These are phyloP conservation scores for Blastobotrys mokoenaii DNA, from an alignment of 805 yeast species.

Conservation along the genomic window DNA sequence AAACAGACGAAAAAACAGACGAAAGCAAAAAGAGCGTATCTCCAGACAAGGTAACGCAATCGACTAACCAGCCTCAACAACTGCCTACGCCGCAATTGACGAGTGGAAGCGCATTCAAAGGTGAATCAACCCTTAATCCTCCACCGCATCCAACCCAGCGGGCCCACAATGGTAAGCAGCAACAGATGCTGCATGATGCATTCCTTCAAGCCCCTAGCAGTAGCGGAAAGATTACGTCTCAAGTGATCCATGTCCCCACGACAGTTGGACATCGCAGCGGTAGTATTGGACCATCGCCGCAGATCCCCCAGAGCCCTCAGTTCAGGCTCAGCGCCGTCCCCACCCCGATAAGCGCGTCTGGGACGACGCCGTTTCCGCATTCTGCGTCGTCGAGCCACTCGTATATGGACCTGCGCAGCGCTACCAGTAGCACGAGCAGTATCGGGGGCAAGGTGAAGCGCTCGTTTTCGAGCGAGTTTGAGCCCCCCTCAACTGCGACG, in stretches of 20 bases:
- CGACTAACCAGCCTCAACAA: not conserved
- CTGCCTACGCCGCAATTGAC: not conserved
- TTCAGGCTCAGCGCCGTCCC: not conserved
- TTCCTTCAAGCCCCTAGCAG: constrained; percentile 4
- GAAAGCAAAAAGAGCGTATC: constrained; percentile 39
- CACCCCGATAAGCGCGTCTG: not conserved
- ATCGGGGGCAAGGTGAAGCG: not conserved
- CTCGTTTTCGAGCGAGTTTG: not conserved
- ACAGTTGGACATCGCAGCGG: not conserved
- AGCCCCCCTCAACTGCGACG: not conserved
- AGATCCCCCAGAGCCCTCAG: not conserved
- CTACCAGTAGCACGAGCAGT: not conserved
- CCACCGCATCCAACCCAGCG: constrained; percentile 2
- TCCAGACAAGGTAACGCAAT: constrained; percentile 39
- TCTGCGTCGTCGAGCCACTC: not conserved
- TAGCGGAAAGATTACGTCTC: constrained; percentile 6
- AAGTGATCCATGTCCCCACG: constrained; percentile 5
- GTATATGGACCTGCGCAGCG: not conserved
- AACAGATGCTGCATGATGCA: not conserved
- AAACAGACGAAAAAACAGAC: constrained; percentile 15
- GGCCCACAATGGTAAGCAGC: not conserved
- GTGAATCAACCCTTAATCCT: constrained; percentile 1
- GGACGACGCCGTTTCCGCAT: not conserved
- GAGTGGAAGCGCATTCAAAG: not conserved
- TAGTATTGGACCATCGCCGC: not conserved